Percentiles rank a stretch among this genome's conserved stretches.
phyloP scores from a whole-genome alignment of 768 basidiomycete genomes.

The Pulveroboletus sp. region DNA sequence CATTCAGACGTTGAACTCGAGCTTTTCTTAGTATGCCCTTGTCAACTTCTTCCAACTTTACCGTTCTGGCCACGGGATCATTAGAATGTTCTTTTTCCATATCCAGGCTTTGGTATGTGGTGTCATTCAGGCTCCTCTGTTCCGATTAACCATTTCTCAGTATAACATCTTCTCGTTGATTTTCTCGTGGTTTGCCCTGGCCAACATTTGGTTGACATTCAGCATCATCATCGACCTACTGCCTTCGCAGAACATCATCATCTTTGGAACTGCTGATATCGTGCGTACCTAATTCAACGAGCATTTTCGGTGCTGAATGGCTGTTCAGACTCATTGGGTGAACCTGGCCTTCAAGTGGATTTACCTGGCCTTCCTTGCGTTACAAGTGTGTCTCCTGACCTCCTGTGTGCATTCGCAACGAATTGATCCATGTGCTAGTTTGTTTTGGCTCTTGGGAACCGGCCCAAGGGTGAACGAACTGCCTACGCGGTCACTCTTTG shows the following conservation, averaged over 20 bases:
- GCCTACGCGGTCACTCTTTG: conserved; percentile 73
- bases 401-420: neutral
- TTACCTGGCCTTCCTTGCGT: conserved; percentile 78
- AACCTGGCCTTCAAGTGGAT: conserved; percentile 83
- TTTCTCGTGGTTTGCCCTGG: conserved; percentile 92
- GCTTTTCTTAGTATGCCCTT: conserved; percentile 69
- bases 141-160: conserved; percentile 35
- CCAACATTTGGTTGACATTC: conserved; percentile 95
- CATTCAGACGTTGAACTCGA: neutral
- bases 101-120: conserved; percentile 79
- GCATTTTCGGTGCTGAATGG: neutral
- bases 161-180: conserved; percentile 83
- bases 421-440: conserved; percentile 37
- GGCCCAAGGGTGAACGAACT: conserved; percentile 84
- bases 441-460: conserved; percentile 70
- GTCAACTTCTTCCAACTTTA: conserved; percentile 92
- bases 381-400: conserved; percentile 48
- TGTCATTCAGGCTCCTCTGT: neutral
- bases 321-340: conserved; percentile 74
- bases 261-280: conserved; percentile 71
- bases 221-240: conserved; percentile 91
- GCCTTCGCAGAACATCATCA: conserved; percentile 45
- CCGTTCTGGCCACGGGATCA: conserved; percentile 78
- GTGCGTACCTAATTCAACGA: conserved; percentile 44
- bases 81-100: conserved; percentile 97